Base-by-base conservation (phyloP, 306 rosid genomes). In the Quercus aquifolioides region DNA sequence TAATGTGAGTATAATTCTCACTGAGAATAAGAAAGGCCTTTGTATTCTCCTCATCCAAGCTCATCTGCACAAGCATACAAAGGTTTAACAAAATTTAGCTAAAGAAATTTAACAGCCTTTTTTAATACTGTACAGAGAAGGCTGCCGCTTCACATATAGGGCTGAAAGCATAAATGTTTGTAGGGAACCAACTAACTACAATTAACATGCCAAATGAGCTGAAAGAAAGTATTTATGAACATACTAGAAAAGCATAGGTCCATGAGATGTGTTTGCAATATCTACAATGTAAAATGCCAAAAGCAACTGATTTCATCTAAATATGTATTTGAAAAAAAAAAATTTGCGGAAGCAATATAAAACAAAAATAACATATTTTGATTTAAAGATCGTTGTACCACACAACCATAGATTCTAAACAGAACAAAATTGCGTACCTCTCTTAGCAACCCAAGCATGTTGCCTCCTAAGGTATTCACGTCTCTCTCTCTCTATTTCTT, bases 1-100 rank as follows among this genome's bases (percentile, higher is more conserved):
- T 76, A 91, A 83, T 8, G 91, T 81, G 79, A 92, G 76, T 84
- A 94, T 88, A 74, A 91, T 35, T 87, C 85, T 92, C 97, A 79
- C 89, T 94, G 80, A 94, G 95, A 76, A 94, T 88, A 60, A 88
- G 91, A 87, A 95, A 95, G 59, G 85, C 90, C 88, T 87, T 91
- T 30, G 89, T 74, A 86, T 83, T 86, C 72, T 88, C 96, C 74
- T 80, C 94, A 74, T 79, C 98, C 72, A 84, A 80, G 86, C 82
- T 87, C 76, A 83, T 82, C 97, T 89, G 90, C 90, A 87, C 41
- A 78, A 78, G 78, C 63, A 82, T 26, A 80, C 5, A 58, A 78
- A 43, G 54, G 64, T 68, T 15, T 60, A 21, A 80, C 18, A 18
- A 1, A 33, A 35, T 23, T 30, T 43, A 56, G 71, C 30, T 54